These are phyloP conservation scores for Monosporozyma unispora DNA, from an alignment of 805 yeast genomes.

Conservation along the genomic window DNA sequence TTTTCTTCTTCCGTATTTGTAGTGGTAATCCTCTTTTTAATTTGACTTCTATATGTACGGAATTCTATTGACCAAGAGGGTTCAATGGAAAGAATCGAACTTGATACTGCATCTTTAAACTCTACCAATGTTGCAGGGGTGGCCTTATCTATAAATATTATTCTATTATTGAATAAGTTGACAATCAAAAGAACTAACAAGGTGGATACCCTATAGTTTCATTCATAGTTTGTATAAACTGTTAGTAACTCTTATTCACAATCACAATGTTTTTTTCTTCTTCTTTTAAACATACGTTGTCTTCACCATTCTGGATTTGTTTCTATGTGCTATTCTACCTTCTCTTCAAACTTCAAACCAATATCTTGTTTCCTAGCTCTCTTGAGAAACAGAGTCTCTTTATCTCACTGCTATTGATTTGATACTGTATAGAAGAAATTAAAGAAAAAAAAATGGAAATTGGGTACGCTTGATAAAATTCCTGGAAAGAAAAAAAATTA, in stretches of 20 bases:
- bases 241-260: too few species aligned
- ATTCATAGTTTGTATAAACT: not conserved
- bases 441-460: too few species aligned
- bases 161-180: constrained; percentile 11
- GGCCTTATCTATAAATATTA: constrained; percentile 26
- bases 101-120: constrained; percentile 25
- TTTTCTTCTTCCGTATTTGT: constrained; percentile 8
- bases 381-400: too few species aligned
- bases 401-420: too few species aligned
- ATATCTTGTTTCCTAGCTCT: too few species aligned
- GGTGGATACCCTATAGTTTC: too few species aligned
- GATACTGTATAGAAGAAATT: too few species aligned
- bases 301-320: not conserved
- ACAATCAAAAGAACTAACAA: too few species aligned
- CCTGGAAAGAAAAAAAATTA: too few species aligned
- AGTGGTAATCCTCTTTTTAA: constrained; percentile 5
- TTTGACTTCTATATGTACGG: constrained; percentile 22
- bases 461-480: too few species aligned
- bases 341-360: too few species aligned
- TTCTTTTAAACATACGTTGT: constrained; percentile 16
- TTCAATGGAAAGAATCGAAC: constrained; percentile 14
- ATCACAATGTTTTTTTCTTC: too few species aligned
- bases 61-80: constrained; percentile 28
- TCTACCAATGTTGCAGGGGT: constrained; percentile 26
- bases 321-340: not conserved